Evolutionary conservation across 352 stramenopile species (phyloP).

Genomic region (Phytophthora kernoviae): DNA sequence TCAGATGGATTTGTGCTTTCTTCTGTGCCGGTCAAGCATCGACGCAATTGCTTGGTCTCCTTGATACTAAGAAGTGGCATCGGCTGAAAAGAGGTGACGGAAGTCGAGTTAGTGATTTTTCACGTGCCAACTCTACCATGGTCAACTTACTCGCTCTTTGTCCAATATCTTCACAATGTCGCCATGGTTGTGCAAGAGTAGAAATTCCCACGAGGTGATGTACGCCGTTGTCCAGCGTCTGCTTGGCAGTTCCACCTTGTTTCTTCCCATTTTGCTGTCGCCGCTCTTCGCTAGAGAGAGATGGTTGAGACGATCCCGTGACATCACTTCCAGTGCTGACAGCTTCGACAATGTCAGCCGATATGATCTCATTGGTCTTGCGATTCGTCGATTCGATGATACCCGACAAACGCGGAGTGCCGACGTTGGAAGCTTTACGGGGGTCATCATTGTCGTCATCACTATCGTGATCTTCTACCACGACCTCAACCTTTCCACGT

Average conservation of each 20-base stretch:
- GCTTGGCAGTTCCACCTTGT: neutral
- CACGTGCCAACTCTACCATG: neutral
- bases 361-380: constrained; percentile 37
- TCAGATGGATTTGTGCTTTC: constrained; percentile 7
- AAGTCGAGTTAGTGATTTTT: neutral
- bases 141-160: constrained; percentile 38
- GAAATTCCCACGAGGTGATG: constrained; percentile 68
- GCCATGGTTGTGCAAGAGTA: constrained; percentile 45
- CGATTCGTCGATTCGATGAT: constrained; percentile 2
- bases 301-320: neutral
- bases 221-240: constrained; percentile 34
- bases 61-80: constrained; percentile 21
- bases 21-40: constrained; percentile 9
- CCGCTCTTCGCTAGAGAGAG: neutral
- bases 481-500: constrained; percentile 26
- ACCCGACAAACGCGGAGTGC: neutral
- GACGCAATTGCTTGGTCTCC: constrained; percentile 22
- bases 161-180: constrained; percentile 50
- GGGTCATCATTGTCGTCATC: constrained; percentile 11
- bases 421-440: constrained; percentile 5
- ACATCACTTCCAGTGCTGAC: neutral
- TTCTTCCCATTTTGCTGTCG: constrained; percentile 7
- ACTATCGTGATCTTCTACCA: constrained; percentile 28
- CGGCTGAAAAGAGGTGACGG: constrained; percentile 7
- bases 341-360: constrained; percentile 27